Evolutionary conservation across 2,329 filamentous ascomycete genomes (phyloP).

Genomic region (Clonostachys sp.): DNA sequence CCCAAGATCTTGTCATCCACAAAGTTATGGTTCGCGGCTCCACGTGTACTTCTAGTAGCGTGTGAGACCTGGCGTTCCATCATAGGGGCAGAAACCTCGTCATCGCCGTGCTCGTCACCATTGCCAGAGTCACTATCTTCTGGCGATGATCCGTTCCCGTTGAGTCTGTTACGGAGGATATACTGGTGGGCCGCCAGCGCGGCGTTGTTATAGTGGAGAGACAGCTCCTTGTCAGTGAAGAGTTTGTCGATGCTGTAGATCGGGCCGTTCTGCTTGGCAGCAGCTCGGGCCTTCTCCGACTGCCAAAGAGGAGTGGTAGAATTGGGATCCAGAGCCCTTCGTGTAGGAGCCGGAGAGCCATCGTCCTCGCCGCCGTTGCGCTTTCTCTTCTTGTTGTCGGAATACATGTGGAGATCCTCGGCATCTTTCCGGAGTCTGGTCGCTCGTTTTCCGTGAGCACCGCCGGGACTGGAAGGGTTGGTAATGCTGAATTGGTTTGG

Average conservation of each 20-base stretch:
- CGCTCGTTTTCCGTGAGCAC: conserved; percentile 57
- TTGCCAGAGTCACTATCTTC: conserved; percentile 50
- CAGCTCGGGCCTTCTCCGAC: conserved; percentile 50
- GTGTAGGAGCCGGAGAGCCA: conserved; percentile 55
- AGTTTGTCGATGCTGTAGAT: conserved; percentile 66
- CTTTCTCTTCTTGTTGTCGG: conserved; percentile 59
- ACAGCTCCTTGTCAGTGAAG: conserved; percentile 66
- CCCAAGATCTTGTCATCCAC: conserved; percentile 54
- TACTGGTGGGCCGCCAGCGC: conserved; percentile 59
- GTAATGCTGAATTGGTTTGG: conserved; percentile 64
- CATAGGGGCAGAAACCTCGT: conserved; percentile 38
- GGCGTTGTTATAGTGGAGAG: conserved; percentile 59
- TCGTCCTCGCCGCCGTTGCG: conserved; percentile 56
- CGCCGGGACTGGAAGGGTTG: conserved; percentile 60
- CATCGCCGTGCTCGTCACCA: conserved; percentile 43
- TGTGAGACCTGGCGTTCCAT: conserved; percentile 64
- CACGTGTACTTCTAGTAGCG: conserved; percentile 58
- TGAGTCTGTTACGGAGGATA: conserved; percentile 51
- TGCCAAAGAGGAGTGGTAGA: conserved; percentile 60
- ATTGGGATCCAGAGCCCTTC: conserved; percentile 49
- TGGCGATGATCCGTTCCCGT: conserved; percentile 43
- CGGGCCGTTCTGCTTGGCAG: conserved; percentile 51
- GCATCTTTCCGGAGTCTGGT: conserved; percentile 57
- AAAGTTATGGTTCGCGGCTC: conserved; percentile 47
- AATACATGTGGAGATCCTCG: conserved; percentile 51